A percentile compares a stretch with the other conserved stretches of the same genome.
These are phyloP conservation scores for Clavispora fructus DNA, from an alignment of 805 yeast genomes.

Conservation along the genomic window DNA sequence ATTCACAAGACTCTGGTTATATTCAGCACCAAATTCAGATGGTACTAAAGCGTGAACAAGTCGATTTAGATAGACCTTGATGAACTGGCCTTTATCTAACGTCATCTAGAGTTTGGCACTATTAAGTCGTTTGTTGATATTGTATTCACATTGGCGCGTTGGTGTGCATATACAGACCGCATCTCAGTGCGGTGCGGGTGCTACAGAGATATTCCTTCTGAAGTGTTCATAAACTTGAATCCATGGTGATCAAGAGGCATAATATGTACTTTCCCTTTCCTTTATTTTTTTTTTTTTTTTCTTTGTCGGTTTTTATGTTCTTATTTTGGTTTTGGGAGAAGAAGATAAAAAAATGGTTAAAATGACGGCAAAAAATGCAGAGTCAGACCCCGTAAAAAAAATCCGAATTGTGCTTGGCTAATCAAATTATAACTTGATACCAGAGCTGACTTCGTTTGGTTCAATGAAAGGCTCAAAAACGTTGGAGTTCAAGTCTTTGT, in stretches of 20 bases:
- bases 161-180: not conserved
- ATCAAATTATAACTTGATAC: constrained; percentile 30
- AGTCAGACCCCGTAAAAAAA: not conserved
- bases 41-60: constrained; percentile 35
- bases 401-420: not conserved
- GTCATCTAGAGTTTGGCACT: constrained; percentile 15
- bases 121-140: constrained; percentile 1
- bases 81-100: constrained; percentile 28
- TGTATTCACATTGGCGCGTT: constrained; percentile 1
- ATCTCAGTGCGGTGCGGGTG: not conserved
- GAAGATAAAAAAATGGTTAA: not conserved
- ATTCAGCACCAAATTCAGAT: constrained; percentile 30
- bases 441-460: constrained; percentile 68
- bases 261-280: not conserved
- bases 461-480: constrained; percentile 58
- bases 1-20: constrained; percentile 23
- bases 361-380: not conserved
- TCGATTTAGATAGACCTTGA: constrained; percentile 27
- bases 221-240: not conserved
- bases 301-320: too few relatives aligned
- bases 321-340: not conserved
- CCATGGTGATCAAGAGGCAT: not conserved
- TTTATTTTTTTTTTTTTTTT: not conserved
- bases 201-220: not conserved
- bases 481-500: constrained; percentile 60